Percentiles rank a stretch among this genome's conserved stretches.
Conservation (phyloP, 768 basidiomycete species). For the Pulveroboletus sp. region DNA sequence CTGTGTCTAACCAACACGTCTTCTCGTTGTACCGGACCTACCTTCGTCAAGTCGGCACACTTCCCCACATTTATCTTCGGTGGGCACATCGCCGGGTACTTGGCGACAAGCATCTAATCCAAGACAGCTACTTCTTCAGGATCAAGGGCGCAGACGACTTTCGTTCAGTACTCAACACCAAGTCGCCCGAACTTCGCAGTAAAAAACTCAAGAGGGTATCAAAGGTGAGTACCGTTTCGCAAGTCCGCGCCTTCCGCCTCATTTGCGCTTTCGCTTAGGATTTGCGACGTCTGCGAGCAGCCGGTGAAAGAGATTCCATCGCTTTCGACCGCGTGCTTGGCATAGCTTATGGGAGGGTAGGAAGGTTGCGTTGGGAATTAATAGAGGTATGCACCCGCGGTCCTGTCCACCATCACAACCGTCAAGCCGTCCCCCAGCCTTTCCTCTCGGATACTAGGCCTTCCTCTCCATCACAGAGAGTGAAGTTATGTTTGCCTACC, state of each 20-base stretch:
- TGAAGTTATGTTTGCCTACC: constrained; percentile 58
- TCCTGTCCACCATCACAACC: background rate
- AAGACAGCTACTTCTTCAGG: constrained; percentile 59
- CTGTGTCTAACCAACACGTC: background rate
- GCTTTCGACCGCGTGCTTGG: constrained; percentile 61
- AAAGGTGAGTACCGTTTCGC: constrained; percentile 39
- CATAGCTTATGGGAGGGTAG: constrained; percentile 74
- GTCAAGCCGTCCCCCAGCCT: constrained; percentile 41
- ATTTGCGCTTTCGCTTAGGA: constrained; percentile 38
- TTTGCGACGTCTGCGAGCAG: constrained; percentile 48
- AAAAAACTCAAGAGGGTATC: constrained; percentile 48
- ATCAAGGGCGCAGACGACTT: constrained; percentile 59
- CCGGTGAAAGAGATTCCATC: constrained; percentile 46
- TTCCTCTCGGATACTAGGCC: constrained; percentile 46
- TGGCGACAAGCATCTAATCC: background rate
- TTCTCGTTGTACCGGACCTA: constrained; percentile 39
- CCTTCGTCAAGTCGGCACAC: constrained; percentile 39
- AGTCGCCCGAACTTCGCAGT: constrained; percentile 28
- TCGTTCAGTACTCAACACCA: constrained; percentile 41
- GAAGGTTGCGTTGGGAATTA: constrained; percentile 66
- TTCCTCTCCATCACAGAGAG: constrained; percentile 42
- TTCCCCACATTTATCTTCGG: constrained; percentile 49
- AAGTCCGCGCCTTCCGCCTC: background rate
- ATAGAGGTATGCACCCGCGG: constrained; percentile 47
- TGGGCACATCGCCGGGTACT: constrained; percentile 17